Base-by-base conservation (phyloP, 1,139 yeast species). In the Citeromyces hawaiiensis region DNA sequence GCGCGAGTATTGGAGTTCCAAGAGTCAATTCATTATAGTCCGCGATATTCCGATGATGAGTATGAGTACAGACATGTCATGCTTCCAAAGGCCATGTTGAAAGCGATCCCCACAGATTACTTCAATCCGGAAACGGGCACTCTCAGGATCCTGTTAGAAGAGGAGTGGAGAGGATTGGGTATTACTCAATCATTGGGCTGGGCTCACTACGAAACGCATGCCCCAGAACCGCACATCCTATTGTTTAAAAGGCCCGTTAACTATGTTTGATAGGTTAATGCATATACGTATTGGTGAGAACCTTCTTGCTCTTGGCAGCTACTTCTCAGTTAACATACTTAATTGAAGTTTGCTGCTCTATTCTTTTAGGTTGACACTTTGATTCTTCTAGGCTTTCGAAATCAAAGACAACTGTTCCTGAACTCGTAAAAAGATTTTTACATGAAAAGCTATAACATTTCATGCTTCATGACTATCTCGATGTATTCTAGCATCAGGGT, bases 141-240 rank as follows among this genome's bases (percentile, higher is more conserved):
- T 0, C 69, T 93, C 49, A 77, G 96, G 48, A 85, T 93, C 42
- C 66, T 93, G 40, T 62, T 82, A 43, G 99, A 93, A 59, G 97
- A 91, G 49, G 99, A 93, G 60, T 93, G 99, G 99, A 72, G 99
- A 59, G 97, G 97, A 2, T 67, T 93, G 42, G 99, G 99, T 3
- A 87, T 93, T 52, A 93, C 98, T 9, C 99, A 91, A 59, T 83
- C 95, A 37, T 68, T 93, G 45, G 99, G 99, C 1, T 93, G 99
- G 99, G 93, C 74, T 39, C 98, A 93, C 59, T 93, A 91, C 56
- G 99, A 91, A 55, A 88, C 96, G 39, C 99, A 93, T 60, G 82
- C 96, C 0, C 99, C 98, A 30, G 99, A 93, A 59, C 99, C 99
- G 21, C 98, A 93, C 56, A 91, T 93, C 45, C 65, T 93, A 46